Base-by-base conservation (phyloP, 1,284 basidiomycete species). In the Pyrrhoderma lamaoense region DNA sequence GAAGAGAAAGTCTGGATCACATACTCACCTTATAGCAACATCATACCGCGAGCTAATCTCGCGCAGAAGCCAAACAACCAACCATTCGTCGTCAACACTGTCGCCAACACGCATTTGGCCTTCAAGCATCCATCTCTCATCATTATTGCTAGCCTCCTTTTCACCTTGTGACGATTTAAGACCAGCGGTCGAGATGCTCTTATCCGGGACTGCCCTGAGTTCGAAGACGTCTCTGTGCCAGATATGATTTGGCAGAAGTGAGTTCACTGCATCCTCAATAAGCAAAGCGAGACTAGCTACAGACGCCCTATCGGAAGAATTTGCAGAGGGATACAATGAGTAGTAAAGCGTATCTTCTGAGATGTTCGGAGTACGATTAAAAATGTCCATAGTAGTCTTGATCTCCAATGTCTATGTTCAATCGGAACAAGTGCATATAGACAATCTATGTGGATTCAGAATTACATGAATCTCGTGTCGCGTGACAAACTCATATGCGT, bases 41-140 rank as follows among this genome's bases (percentile, higher is more conserved):
- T 90, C 83, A 84, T 88, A 93, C 55, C 77, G 79, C 45, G 71
- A 68, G 55, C 82, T 87, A 51, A 94, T 74, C 66, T 90, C 77
- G 58, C 74, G 74, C 56, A 96, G 68, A 35, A 97, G 71, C 89
- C 91, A 98, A 13, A 95, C 90, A 14, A 80, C 76, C 62, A 85
- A 86, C 94, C 94, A 98, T 68, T 98, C 95, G 62, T 98, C 94
- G 63, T 98, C 93, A 16, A 98, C 78, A 48, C 85, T 89, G 65
- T 96, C 95, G 2, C 93, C 93, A 18, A 95, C 86, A 43, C 93
- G 74, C 82, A 93, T 89, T 35, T 72, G 70, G 5, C 92, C 89
- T 60, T 87, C 80, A 0, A 93, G 68, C 21, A 80, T 64, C 70
- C 75, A 82, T 14, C 61, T 67, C 38, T 73, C 57, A n/a, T 40